Conservation (phyloP, 140 eudicot species). For the Cichorium intybus region DNA sequence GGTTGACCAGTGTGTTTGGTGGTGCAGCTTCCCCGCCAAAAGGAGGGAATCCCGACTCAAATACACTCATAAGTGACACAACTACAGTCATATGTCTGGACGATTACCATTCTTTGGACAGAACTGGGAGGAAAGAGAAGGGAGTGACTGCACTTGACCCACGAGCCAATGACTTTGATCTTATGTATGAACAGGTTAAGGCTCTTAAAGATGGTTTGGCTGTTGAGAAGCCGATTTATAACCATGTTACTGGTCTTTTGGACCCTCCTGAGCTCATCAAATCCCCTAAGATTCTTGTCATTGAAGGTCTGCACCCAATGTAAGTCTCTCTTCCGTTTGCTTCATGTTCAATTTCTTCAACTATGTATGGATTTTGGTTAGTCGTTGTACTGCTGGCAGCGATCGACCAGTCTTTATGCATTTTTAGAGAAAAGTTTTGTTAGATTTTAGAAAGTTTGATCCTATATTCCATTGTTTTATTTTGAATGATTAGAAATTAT, state of each 20-base stretch:
- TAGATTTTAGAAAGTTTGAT: conserved; percentile 4
- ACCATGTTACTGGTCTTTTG: conserved; percentile 85
- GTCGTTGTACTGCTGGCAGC: too few species aligned
- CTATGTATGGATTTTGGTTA: neutral
- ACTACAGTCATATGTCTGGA: conserved; percentile 93
- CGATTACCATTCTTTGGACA: conserved; percentile 90
- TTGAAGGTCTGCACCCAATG: conserved; percentile 99
- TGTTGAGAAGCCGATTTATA: conserved; percentile 83
- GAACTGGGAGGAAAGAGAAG: conserved; percentile 84
- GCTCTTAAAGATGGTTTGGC: conserved; percentile 71
- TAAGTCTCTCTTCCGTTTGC: conserved; percentile 44
- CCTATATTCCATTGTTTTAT: neutral
- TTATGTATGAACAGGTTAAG: conserved; percentile 93
- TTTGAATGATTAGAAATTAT: neutral
- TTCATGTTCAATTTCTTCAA: too few species aligned
- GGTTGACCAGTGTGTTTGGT: conserved; percentile 92
- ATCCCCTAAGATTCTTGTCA: conserved; percentile 94
- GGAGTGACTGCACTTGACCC: conserved; percentile 99
- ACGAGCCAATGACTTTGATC: conserved; percentile 79
- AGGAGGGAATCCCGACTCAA: conserved; percentile 96
- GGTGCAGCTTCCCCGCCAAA: conserved; percentile 97
- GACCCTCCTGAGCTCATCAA: conserved; percentile 93
- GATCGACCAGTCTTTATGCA: too few species aligned
- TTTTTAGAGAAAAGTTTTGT: neutral
- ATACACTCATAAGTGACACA: conserved; percentile 87